Base-by-base conservation (phyloP, 768 basidiomycete species). In the Dictyophora rubrovolvata region DNA sequence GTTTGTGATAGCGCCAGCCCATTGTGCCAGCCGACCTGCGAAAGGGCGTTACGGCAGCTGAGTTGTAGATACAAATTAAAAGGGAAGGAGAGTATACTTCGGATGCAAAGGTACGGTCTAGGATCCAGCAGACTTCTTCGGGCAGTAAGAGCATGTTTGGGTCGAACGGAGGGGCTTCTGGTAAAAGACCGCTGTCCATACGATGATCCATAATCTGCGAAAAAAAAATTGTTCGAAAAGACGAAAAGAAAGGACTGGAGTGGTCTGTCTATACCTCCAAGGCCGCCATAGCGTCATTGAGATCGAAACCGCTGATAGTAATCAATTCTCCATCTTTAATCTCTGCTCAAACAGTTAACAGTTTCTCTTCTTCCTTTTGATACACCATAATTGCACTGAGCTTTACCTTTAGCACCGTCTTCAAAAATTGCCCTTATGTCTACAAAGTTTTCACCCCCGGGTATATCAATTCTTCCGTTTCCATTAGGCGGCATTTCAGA, bases 211-310 rank as follows among this genome's bases (percentile, higher is more conserved):
- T 88, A 54, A 94, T 90, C 93, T 94, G 70, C 48, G 12, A 37
- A 50, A 36, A 51, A 16, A 22, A 12, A 7, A 18, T 11, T 34
- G 16, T 52, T n/a, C 20, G 17, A 7, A 8, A 21, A 5, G 21
- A 52, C n/a, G n/a, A 20, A 52, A 8, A 20, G 11, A 52, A 48
- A 37, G 28, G 3, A 14, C 23, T 21, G 42, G 11, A 46, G 20
- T 1, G 20, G 36, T 11, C 21, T 7, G 21, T 55, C 65, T 75
- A 60, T 67, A 88, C 90, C 80, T 93, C 88, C 56, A 96, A 83
- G 14, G 91, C 89, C 64, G 87, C 88, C 93, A 97, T 95, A n/a
- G 91, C 85, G 61, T 97, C 93, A 61, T 85, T 79, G 51, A 95
- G 75, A 17, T 82, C 80, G 64, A 91, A 86, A 33, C 79, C 81